phyloP scores from a whole-genome alignment of 495 filamentous ascomycete species.

The Lophium mytilinum region DNA sequence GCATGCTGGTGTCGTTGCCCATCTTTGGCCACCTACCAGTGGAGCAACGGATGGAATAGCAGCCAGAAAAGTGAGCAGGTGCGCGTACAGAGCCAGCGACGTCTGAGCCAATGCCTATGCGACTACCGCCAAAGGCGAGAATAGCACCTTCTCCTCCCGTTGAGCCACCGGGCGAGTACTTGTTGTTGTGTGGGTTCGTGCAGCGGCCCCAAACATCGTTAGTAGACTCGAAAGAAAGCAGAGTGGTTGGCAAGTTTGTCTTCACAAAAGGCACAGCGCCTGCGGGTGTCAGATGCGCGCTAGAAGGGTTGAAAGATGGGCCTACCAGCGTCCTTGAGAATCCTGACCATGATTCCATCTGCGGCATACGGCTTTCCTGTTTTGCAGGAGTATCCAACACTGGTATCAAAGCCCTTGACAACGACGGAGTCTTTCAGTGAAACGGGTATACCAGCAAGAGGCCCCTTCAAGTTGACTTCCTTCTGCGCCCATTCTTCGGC shows the following conservation, averaged over 20 bases:
- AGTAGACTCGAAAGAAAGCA: conserved; percentile 84
- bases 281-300: conserved; percentile 11
- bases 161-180: conserved; percentile 85
- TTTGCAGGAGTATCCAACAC: conserved; percentile 71
- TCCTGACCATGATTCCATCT: conserved; percentile 66
- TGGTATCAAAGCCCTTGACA: conserved; percentile 79
- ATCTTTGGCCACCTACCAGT: conserved; percentile 91
- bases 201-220: conserved; percentile 81
- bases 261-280: conserved; percentile 95
- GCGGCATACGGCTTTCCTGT: conserved; percentile 53
- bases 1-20: conserved; percentile 83
- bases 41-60: conserved; percentile 85
- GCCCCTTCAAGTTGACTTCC: conserved; percentile 69
- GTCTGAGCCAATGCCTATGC: conserved; percentile 93
- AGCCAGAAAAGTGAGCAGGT: conserved; percentile 85
- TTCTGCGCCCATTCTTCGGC: conserved; percentile 67
- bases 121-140: conserved; percentile 71
- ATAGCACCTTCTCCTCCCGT: conserved; percentile 86
- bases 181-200: conserved; percentile 71
- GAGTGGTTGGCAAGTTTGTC: conserved; percentile 85
- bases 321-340: conserved; percentile 79
- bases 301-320: not conserved
- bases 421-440: conserved; percentile 82
- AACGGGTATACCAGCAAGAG: conserved; percentile 82
- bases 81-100: conserved; percentile 86